Conservation (phyloP, 2,329 filamentous ascomycete genomes). For the Juglanconis oblonga region DNA sequence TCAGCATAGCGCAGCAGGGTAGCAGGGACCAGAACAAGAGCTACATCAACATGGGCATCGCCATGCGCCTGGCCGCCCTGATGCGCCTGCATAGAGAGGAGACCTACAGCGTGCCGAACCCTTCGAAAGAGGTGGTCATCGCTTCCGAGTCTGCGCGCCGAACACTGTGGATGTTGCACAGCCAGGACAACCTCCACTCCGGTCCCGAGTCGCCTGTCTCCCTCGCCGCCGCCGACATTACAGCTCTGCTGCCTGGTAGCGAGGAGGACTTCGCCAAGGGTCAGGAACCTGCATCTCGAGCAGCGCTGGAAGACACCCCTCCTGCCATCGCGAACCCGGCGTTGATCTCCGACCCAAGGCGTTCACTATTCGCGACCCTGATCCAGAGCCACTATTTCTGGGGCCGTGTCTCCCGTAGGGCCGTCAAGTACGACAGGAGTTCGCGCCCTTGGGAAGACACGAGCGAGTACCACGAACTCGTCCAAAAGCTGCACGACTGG, state of each 20-base stretch:
- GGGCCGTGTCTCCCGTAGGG: constrained; percentile 49
- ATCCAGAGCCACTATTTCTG: constrained; percentile 55
- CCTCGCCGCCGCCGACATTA: constrained; percentile 51
- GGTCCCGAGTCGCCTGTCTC: constrained; percentile 50
- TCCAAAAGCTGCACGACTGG: constrained; percentile 43
- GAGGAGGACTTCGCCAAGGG: constrained; percentile 51
- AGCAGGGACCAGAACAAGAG: constrained; percentile 52
- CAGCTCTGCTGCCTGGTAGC: constrained; percentile 49
- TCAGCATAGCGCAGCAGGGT: constrained; percentile 58
- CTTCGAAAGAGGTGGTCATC: constrained; percentile 43
- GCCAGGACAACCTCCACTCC: constrained; percentile 55
- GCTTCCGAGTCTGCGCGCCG: constrained; percentile 54
- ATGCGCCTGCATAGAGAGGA: constrained; percentile 56
- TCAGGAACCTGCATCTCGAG: constrained; percentile 44
- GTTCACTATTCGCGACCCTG: constrained; percentile 53
- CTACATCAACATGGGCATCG: constrained; percentile 56
- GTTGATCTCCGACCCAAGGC: constrained; percentile 39
- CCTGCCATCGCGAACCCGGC: constrained; percentile 45
- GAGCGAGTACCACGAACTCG: constrained; percentile 47
- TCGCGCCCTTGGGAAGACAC: constrained; percentile 43
- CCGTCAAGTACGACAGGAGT: constrained; percentile 42
- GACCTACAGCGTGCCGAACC: constrained; percentile 44
- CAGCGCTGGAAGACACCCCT: constrained; percentile 51
- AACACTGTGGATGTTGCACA: constrained; percentile 59
- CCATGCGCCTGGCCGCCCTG: constrained; percentile 53